These are phyloP conservation scores for Stephanodiscus triporus DNA, from an alignment of 108 stramenopile genomes.

Conservation along the genomic window DNA sequence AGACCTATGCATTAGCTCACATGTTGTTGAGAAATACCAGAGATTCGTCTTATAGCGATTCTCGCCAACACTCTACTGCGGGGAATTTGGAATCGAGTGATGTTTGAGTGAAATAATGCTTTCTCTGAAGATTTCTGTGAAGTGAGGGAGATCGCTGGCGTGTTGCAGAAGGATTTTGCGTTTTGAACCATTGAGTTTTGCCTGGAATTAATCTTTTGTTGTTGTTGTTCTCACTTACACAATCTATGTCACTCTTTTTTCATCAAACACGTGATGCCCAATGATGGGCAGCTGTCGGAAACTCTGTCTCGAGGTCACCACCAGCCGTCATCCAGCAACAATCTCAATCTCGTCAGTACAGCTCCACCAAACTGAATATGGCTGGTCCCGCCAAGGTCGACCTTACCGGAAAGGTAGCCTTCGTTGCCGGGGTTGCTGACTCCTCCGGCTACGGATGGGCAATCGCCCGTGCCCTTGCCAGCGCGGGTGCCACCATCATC, in stretches of 20 bases:
- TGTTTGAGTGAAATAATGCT: too few relatives aligned
- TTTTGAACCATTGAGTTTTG: too few relatives aligned
- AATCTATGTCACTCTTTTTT: not conserved
- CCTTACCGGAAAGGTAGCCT: constrained; percentile 93
- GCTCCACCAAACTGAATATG: constrained; percentile 58
- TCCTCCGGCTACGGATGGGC: constrained; percentile 99
- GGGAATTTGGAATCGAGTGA: too few relatives aligned
- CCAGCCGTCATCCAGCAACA: constrained; percentile 32
- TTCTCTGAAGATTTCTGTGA: too few relatives aligned
- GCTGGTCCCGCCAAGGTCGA: constrained; percentile 63
- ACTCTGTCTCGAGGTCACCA: constrained; percentile 28
- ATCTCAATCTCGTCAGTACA: constrained; percentile 47
- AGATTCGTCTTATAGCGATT: too few relatives aligned
- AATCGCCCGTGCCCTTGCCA: constrained; percentile 93
- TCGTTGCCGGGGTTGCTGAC: constrained; percentile 97
- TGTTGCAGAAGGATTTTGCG: too few relatives aligned
- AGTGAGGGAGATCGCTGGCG: too few relatives aligned
- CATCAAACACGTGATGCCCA: not conserved
- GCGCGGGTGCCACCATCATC: constrained; percentile 95
- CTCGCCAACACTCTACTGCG: too few relatives aligned
- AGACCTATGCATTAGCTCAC: too few relatives aligned
- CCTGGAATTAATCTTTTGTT: too few relatives aligned
- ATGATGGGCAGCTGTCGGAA: constrained; percentile 43
- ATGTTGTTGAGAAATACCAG: too few relatives aligned
- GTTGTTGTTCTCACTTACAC: too few relatives aligned